phyloP scores from a whole-genome alignment of 352 stramenopile species.

The Phytophthora palmivora region DNA sequence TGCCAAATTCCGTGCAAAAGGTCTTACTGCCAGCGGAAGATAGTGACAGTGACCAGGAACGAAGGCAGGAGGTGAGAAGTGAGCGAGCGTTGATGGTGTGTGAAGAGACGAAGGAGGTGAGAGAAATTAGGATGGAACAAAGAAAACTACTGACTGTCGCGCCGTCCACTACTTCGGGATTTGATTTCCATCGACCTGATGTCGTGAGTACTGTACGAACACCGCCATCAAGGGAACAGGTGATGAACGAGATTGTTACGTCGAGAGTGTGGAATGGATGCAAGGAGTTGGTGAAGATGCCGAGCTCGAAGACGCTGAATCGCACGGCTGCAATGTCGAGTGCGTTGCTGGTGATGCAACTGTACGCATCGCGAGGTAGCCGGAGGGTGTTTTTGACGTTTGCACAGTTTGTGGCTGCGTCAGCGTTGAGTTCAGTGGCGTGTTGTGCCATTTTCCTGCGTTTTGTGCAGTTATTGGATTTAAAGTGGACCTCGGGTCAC shows the following conservation, averaged over 20 bases:
- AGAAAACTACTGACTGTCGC: constrained; percentile 31
- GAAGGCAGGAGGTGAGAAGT: constrained; percentile 5
- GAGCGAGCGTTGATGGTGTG: constrained; percentile 1
- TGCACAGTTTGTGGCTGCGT: constrained; percentile 64
- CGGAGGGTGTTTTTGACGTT: constrained; percentile 65
- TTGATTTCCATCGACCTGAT: constrained; percentile 69
- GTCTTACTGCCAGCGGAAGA: constrained; percentile 50
- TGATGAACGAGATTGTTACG: constrained; percentile 73
- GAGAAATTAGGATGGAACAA: constrained; percentile 7
- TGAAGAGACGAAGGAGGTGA: constrained; percentile 10
- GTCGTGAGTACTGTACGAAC: constrained; percentile 36
- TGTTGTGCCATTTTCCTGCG: constrained; percentile 63
- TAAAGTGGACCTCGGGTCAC: constrained; percentile 32
- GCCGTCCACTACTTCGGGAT: constrained; percentile 51
- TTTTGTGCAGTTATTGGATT: constrained; percentile 54
- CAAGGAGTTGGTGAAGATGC: constrained; percentile 66
- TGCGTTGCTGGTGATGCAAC: constrained; percentile 73
- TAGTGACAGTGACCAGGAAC: constrained; percentile 20
- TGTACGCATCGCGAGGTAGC: constrained; percentile 74
- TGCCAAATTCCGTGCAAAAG: constrained; percentile 68
- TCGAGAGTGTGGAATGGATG: constrained; percentile 64
- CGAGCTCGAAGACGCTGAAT: constrained; percentile 64
- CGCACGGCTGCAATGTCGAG: constrained; percentile 76
- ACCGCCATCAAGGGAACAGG: constrained; percentile 44
- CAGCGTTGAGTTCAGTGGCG: constrained; percentile 72